These are phyloP conservation scores for Echium plantagineum DNA, from an alignment of 257 asterid species.

Conservation along the genomic window DNA sequence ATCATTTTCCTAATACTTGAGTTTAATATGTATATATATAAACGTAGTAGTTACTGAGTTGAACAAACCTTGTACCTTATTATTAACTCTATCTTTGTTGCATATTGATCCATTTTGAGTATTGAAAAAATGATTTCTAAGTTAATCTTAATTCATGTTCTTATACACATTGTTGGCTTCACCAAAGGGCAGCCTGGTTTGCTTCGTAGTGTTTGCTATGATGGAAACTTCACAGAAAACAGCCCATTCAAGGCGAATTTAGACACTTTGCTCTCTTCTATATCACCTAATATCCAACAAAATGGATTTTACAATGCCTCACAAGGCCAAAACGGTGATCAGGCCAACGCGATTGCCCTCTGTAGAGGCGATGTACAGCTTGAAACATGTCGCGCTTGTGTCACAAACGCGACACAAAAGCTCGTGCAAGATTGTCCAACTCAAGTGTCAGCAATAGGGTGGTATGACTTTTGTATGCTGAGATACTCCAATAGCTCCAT, in stretches of 20 bases:
- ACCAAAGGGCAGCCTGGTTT: background rate
- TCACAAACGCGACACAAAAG: background rate
- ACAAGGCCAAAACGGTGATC: background rate
- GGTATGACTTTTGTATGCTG: conserved; percentile 14
- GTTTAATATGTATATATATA: too few species aligned
- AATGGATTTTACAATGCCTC: conserved; percentile 5
- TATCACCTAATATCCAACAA: conserved; percentile 10
- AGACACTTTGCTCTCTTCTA: conserved; percentile 20
- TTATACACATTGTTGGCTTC: background rate
- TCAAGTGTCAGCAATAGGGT: conserved; percentile 11
- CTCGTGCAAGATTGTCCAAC: conserved; percentile 14
- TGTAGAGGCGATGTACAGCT: conserved; percentile 26
- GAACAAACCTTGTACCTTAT: background rate
- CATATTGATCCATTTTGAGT: background rate
- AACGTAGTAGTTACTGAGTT: too few species aligned
- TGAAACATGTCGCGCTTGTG: conserved; percentile 17
- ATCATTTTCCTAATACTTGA: too few species aligned
- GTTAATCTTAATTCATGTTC: background rate
- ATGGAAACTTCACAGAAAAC: conserved; percentile 14
- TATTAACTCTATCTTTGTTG: background rate
- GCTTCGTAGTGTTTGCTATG: background rate
- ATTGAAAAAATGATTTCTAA: background rate
- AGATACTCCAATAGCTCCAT: conserved; percentile 11
- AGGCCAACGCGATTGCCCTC: conserved; percentile 15
- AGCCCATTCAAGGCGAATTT: conserved; percentile 22